Evolutionary conservation across 192 early-diverging fungal genomes (phyloP).

Genomic region (Chytriomyces sp.): DNA sequence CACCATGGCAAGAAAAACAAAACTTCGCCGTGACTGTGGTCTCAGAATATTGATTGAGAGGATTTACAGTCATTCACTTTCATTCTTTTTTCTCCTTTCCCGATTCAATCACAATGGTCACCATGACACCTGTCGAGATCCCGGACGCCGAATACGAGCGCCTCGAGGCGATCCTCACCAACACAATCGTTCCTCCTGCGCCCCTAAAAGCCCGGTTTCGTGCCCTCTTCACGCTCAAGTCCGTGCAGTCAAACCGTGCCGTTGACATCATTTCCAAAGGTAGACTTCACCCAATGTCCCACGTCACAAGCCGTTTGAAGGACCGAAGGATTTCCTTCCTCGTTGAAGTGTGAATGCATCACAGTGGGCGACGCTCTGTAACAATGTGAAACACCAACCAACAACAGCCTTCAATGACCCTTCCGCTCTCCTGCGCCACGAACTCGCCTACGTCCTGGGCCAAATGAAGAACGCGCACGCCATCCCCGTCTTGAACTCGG

Average conservation of each 20-base stretch:
- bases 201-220: slow-evolving; percentile 88
- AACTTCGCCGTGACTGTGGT: too few relatives aligned
- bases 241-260: slow-evolving; percentile 67
- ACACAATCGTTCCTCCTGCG: slow-evolving; percentile 21
- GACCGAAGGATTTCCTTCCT: too few relatives aligned
- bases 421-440: slow-evolving; percentile 91
- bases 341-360: not conserved
- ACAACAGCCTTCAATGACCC: slow-evolving; percentile 70
- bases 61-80: too few relatives aligned
- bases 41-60: too few relatives aligned
- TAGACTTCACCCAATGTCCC: slow-evolving; percentile 31
- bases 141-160: slow-evolving; percentile 15
- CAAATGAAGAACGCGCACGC: slow-evolving; percentile 88
- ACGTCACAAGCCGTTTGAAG: too few relatives aligned
- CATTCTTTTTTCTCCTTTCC: too few relatives aligned
- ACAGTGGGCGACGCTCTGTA: not conserved
- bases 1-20: too few relatives aligned
- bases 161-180: slow-evolving; percentile 32
- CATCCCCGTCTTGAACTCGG: slow-evolving; percentile 64
- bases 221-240: slow-evolving; percentile 90
- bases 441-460: slow-evolving; percentile 94
- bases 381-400: not conserved
- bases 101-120: too few relatives aligned
- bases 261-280: slow-evolving; percentile 85
- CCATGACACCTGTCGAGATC: not conserved